Evolutionary conservation across 2,329 filamentous ascomycete species (phyloP).

Genomic region (Penicillium expansum): DNA sequence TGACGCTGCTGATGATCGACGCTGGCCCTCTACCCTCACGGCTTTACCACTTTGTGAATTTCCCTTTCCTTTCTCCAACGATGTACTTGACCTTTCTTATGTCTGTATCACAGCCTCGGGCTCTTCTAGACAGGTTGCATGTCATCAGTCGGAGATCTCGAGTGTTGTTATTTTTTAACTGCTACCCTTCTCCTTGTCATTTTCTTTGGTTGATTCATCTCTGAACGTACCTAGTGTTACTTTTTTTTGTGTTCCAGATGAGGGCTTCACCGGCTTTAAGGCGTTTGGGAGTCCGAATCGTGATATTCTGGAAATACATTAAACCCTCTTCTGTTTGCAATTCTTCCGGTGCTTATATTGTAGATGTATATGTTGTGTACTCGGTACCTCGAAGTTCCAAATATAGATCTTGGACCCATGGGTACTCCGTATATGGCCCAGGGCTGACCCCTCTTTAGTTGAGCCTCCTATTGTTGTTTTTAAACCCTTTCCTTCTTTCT

Average conservation of each 20-base stretch:
- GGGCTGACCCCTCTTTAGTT: background rate
- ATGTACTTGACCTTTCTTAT: constrained; percentile 24
- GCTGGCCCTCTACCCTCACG: constrained; percentile 18
- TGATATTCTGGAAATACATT: constrained; percentile 18
- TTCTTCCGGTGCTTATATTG: background rate
- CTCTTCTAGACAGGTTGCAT: background rate
- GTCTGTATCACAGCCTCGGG: constrained; percentile 4
- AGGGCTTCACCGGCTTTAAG: constrained; percentile 13
- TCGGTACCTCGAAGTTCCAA: background rate
- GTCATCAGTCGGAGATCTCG: background rate
- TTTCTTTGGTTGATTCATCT: constrained; percentile 10
- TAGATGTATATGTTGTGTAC: background rate
- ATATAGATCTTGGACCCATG: constrained; percentile 15
- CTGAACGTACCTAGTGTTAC: constrained; percentile 19
- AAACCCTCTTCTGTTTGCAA: background rate
- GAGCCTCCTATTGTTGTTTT: background rate
- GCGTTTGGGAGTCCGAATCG: constrained; percentile 22
- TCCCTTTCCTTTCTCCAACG: constrained; percentile 12
- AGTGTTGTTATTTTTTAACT: constrained; percentile 1
- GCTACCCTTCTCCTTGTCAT: constrained; percentile 13
- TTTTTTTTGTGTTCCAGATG: constrained; percentile 17
- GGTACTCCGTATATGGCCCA: background rate
- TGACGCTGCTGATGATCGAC: constrained; percentile 35
- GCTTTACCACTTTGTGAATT: constrained; percentile 18
- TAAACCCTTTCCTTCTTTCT: too few relatives aligned